These are phyloP conservation scores for Silene latifolia DNA, from an alignment of 148 eudicot species.

Conservation along the genomic window DNA sequence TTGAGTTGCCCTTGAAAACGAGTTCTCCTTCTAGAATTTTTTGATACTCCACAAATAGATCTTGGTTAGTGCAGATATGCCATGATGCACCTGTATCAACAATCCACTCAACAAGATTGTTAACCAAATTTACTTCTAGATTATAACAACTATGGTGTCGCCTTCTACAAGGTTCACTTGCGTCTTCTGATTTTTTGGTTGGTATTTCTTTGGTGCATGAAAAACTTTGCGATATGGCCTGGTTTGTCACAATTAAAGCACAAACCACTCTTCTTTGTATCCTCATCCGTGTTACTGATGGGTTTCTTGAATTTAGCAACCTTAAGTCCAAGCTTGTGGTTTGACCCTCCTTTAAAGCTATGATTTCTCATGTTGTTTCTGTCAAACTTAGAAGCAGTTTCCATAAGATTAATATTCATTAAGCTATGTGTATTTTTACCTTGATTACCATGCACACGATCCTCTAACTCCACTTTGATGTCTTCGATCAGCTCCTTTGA, in stretches of 20 bases:
- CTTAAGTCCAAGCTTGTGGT: background rate
- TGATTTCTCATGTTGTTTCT: background rate
- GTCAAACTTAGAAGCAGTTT: background rate
- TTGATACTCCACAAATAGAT: background rate
- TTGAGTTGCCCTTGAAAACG: slow-evolving; percentile 10
- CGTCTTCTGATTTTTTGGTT: background rate
- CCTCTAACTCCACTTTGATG: too few species aligned
- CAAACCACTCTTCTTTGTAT: too few species aligned
- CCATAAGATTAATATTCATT: background rate
- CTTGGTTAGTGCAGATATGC: background rate
- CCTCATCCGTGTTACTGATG: too few species aligned
- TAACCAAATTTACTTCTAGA: background rate
- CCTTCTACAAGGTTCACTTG: background rate
- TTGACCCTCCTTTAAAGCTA: background rate
- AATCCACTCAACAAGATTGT: slow-evolving; percentile 2
- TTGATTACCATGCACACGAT: too few species aligned
- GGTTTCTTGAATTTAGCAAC: too few species aligned
- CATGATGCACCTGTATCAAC: too few species aligned
- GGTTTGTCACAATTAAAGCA: background rate
- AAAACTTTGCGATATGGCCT: background rate
- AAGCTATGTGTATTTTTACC: background rate
- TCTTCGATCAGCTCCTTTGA: too few species aligned
- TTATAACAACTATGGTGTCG: background rate
- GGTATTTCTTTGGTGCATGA: background rate
- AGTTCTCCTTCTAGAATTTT: background rate